Evolutionary conservation across 331 rosid species (phyloP), one percentile per base, ranked within the genome.

Genomic region (Quercus lobata): DNA sequence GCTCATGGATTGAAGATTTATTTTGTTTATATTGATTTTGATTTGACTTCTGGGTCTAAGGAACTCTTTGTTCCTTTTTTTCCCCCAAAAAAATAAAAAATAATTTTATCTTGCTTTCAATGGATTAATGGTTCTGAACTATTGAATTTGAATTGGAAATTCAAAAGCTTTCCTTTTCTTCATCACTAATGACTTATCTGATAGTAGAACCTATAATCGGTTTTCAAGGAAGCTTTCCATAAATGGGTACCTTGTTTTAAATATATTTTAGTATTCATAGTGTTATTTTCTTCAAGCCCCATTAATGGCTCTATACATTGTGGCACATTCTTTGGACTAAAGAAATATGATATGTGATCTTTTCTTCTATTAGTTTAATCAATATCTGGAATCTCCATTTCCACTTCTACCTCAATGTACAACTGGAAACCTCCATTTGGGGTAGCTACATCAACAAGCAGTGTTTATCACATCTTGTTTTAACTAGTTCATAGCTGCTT

Each of bases 131-230:
- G 32, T 80, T 61, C 74, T 22, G 37, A 74, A 66, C 46, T 58
- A 34, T 34, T 63, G 46, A 62, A 58, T 9, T 49, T 65, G 29
- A 19, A 62, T 11, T 56, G 80, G 44, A 76, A 76, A 57, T 72
- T 71, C 30, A 56, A 73, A 65, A 83, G 73, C 70, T 80, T 72
- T 49, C 5, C 34, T 6, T 69, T 71, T 62, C 68, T 75, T 70
- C 3, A 18, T 19, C 53, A 46, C 55, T 81, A 58, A 41, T 25
- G 24, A 44, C 25, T 27, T 57, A n/a, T 21, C 53, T 57, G 35
- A n/a, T 56, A 18, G 62, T 55, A 14, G 57, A 19, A 55, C 53
- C 34, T 14, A 72, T 57, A 72, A 14, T 46, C 57, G 17, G 44
- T 73, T 52, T 30, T 14, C 34, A 77, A 80, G n/a, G 30, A 76